Evolutionary conservation across 78 protist species (phyloP).

Genomic region (slime mould (Dictyostelium discoideum)): DNA sequence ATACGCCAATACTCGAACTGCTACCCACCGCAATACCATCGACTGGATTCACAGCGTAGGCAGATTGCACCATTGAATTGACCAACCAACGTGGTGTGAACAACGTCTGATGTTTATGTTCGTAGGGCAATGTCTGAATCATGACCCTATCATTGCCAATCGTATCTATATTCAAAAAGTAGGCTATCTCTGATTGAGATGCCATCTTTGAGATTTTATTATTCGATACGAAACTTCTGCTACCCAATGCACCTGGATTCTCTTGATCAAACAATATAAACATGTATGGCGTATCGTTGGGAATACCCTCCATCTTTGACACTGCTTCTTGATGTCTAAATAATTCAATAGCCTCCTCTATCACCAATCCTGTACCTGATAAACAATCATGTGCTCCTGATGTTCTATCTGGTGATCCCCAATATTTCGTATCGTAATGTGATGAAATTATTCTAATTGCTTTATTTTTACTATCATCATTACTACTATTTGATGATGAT

Average conservation of each 20-base stretch:
- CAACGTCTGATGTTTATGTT: conserved; percentile 19
- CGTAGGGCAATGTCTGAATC: conserved; percentile 55
- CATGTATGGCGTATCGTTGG: conserved; percentile 1
- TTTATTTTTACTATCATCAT: not conserved
- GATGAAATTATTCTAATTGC: conserved; percentile 23
- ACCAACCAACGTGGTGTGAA: conserved; percentile 64
- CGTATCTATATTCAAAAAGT: conserved; percentile 34
- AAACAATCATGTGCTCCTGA: conserved; percentile 62
- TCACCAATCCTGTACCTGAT: conserved; percentile 16
- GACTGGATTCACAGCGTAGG: not conserved
- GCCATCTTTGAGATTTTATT: not conserved
- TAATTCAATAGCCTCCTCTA: not conserved
- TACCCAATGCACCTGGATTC: conserved; percentile 71
- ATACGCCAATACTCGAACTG: conserved; percentile 12
- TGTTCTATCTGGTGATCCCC: conserved; percentile 56
- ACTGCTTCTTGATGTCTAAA: not conserved
- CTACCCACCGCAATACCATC: conserved; percentile 40
- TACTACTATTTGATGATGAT: not conserved
- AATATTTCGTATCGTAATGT: conserved; percentile 48
- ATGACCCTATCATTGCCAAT: not conserved
- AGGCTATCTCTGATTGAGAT: not conserved
- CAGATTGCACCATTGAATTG: not conserved
- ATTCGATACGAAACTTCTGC: conserved; percentile 24
- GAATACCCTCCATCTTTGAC: not conserved
- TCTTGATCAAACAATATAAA: conserved; percentile 71